A percentile compares a stretch with the other conserved stretches of the same genome.
Evolutionary conservation across 768 basidiomycete species (phyloP).

Genomic region (Rhodocollybia butyracea): DNA sequence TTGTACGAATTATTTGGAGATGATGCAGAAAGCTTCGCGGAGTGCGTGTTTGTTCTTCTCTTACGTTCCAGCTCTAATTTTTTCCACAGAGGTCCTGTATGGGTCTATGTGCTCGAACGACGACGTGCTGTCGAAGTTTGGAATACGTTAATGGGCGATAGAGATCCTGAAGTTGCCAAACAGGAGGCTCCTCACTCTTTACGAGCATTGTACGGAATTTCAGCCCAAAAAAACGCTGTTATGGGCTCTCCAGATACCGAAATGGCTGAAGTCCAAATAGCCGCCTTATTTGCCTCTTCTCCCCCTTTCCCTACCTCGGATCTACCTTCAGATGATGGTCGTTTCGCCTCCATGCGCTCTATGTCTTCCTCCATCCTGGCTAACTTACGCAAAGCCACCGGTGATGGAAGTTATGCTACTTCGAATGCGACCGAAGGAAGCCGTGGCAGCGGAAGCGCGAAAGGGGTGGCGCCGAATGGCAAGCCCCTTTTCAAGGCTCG

Average conservation of each 20-base stretch:
- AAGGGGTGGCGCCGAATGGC: constrained; percentile 35
- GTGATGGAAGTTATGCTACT: constrained; percentile 42
- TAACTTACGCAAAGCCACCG: constrained; percentile 32
- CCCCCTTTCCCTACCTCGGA: constrained; percentile 74
- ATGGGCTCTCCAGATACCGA: constrained; percentile 68
- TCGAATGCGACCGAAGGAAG: constrained; percentile 43
- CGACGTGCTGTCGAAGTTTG: constrained; percentile 79
- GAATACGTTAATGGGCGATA: constrained; percentile 70
- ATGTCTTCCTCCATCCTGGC: constrained; percentile 46
- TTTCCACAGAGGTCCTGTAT: constrained; percentile 69
- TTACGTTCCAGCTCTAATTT: constrained; percentile 5
- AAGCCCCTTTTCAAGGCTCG: constrained; percentile 65
- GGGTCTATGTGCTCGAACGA: constrained; percentile 88
- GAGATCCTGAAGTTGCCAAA: constrained; percentile 56
- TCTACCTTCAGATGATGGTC: constrained; percentile 45
- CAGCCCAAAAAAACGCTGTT: constrained; percentile 55
- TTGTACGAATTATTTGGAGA: constrained; percentile 79
- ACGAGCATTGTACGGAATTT: constrained; percentile 65
- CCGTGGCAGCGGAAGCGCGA: constrained; percentile 34
- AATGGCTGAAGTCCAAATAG: constrained; percentile 77
- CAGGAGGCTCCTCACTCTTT: constrained; percentile 58
- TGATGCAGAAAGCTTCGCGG: constrained; percentile 67
- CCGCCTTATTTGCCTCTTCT: constrained; percentile 75
- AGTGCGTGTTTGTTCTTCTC: constrained; percentile 45
- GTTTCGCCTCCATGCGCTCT: constrained; percentile 38